phyloP scores from a whole-genome alignment of 176 grass and related monocot genomes.

The Oryza meridionalis region DNA sequence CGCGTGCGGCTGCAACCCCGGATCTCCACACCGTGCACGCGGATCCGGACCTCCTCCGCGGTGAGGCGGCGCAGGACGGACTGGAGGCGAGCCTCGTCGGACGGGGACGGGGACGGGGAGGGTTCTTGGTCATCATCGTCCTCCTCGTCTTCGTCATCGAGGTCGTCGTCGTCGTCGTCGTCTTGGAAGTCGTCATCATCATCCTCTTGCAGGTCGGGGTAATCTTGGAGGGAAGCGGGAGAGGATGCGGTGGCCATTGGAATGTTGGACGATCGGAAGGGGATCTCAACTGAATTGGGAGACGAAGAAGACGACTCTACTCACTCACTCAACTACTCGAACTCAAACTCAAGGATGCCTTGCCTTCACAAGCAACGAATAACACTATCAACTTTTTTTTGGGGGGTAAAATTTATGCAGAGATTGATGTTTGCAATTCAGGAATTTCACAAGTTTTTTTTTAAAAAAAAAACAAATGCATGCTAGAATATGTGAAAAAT shows the following conservation, averaged over 20 bases:
- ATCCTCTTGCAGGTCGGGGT: not conserved
- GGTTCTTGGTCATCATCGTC: not conserved
- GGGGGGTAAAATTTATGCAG: too few species aligned
- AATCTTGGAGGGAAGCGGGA: not conserved
- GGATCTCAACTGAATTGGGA: not conserved
- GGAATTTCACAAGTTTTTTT: too few species aligned
- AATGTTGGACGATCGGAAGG: too few species aligned
- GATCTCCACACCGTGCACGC: conserved; percentile 73
- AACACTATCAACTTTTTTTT: too few species aligned
- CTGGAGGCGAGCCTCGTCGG: conserved; percentile 41
- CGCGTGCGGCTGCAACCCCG: conserved; percentile 61
- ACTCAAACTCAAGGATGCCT: not conserved
- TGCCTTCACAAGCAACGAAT: too few species aligned
- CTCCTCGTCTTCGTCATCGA: conserved; percentile 30
- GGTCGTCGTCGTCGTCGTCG: conserved; percentile 8
- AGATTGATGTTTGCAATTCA: too few species aligned
- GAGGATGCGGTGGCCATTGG: conserved; percentile 38
- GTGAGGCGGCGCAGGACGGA: conserved; percentile 68
- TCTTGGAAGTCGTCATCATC: conserved; percentile 36
- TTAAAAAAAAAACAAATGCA: too few species aligned
- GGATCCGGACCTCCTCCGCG: conserved; percentile 63
- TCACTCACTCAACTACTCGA: too few species aligned
- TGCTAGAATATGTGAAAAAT: too few species aligned
- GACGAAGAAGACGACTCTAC: not conserved
- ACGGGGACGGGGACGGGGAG: not conserved